Evolutionary conservation across 2,329 filamentous ascomycete genomes (phyloP).

Genomic region (Talaromyces sp.): DNA sequence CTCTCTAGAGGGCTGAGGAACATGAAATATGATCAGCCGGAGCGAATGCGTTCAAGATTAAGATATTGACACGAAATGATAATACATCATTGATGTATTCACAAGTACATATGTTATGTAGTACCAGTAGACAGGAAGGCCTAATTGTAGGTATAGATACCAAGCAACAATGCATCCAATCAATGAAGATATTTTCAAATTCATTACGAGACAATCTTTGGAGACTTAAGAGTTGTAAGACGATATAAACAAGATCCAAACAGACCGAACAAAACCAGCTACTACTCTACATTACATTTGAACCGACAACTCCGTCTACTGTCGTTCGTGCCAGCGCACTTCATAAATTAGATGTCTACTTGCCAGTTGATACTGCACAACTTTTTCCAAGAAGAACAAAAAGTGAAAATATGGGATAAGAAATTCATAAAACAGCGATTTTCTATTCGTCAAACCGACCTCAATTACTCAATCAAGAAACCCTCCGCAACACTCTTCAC

Average conservation of each 20-base stretch:
- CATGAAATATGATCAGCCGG: no score
- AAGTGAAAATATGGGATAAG: neutral
- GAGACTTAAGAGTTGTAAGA: neutral
- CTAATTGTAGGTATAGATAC: no score
- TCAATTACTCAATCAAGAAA: conserved; percentile 37
- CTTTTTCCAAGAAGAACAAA: neutral
- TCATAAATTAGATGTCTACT: neutral
- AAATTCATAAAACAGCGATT: neutral
- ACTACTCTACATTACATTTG: neutral
- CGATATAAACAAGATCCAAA: neutral
- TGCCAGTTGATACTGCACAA: conserved; percentile 13
- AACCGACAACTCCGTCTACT: neutral
- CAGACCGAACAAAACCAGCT: neutral
- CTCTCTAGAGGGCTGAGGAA: neutral
- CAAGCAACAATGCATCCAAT: no score
- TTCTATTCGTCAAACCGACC: neutral
- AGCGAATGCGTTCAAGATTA: neutral
- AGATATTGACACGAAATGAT: neutral
- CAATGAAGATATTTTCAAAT: no score
- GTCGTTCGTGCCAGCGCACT: neutral
- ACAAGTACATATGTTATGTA: neutral
- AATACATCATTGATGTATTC: neutral
- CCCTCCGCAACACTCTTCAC: conserved; percentile 39
- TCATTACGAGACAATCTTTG: no score
- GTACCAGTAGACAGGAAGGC: no score